phyloP scores from a whole-genome alignment of 805 yeast species.

The Yamadazyma scolyti region DNA sequence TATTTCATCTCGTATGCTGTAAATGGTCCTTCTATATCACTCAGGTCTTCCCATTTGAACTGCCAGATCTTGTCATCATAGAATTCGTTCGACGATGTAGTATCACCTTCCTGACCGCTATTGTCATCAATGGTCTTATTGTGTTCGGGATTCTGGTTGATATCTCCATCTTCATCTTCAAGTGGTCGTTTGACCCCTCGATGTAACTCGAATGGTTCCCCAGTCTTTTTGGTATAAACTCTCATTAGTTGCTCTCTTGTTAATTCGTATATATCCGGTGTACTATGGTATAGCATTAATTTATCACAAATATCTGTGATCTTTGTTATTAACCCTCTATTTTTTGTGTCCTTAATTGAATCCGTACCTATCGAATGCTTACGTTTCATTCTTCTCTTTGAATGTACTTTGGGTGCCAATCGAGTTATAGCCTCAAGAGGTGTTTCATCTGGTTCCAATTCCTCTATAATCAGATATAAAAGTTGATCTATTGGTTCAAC shows the following conservation, averaged over 20 bases:
- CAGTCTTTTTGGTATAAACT: slow-evolving; percentile 18
- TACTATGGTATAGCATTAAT: slow-evolving; percentile 38
- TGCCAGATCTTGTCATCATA: slow-evolving; percentile 36
- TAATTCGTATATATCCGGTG: slow-evolving; percentile 47
- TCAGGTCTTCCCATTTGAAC: slow-evolving; percentile 35
- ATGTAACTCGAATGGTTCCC: slow-evolving; percentile 13
- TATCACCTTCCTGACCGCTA: too few relatives aligned
- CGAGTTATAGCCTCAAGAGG: slow-evolving; percentile 52
- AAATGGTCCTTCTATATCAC: slow-evolving; percentile 46
- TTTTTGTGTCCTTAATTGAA: slow-evolving; percentile 18
- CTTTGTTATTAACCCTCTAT: slow-evolving; percentile 1
- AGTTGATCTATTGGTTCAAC: slow-evolving; percentile 11
- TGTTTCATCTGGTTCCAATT: slow-evolving; percentile 56
- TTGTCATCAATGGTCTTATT: slow-evolving; percentile 1
- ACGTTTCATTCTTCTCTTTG: slow-evolving; percentile 10
- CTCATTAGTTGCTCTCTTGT: slow-evolving; percentile 54
- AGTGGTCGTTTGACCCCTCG: slow-evolving; percentile 18
- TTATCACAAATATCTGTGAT: slow-evolving; percentile 50
- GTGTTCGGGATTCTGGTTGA: slow-evolving; percentile 1
- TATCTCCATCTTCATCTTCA: too few relatives aligned
- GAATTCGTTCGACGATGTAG: slow-evolving; percentile 10
- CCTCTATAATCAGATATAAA: slow-evolving; percentile 31
- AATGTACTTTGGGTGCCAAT: slow-evolving; percentile 24
- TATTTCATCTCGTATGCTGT: slow-evolving; percentile 52
- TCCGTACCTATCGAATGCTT: slow-evolving; percentile 2